A percentile compares a stretch with the other conserved stretches of the same genome.
phyloP scores from a whole-genome alignment of 352 stramenopile genomes.

The Pythium insidiosum region DNA sequence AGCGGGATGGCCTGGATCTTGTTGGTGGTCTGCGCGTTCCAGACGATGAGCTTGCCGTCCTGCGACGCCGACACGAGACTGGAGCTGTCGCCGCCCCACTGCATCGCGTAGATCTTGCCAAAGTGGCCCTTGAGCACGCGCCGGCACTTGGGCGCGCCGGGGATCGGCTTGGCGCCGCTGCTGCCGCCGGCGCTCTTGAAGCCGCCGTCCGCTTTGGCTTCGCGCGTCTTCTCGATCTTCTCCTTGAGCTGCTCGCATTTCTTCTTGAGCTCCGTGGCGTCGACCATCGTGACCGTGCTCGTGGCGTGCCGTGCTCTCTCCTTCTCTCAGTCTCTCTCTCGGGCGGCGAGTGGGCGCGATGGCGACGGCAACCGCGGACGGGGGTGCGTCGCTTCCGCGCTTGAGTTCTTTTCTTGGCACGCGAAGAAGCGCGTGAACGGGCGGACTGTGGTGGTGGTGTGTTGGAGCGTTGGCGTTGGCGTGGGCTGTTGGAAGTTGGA shows the following conservation, averaged over 20 bases:
- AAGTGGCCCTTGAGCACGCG: slow-evolving; percentile 98
- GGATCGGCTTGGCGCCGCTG: slow-evolving; percentile 65
- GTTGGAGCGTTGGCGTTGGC: no score
- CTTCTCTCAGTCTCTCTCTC: no score
- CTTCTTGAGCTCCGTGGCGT: slow-evolving; percentile 77
- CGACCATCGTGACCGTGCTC: slow-evolving; percentile 32
- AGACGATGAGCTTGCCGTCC: slow-evolving; percentile 99
- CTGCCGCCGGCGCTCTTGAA: slow-evolving; percentile 58
- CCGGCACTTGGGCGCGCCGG: slow-evolving; percentile 86
- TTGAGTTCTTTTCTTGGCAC: no score
- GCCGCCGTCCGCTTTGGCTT: slow-evolving; percentile 67
- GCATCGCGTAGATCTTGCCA: slow-evolving; percentile 99
- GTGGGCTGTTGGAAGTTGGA: no score
- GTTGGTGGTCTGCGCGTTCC: slow-evolving; percentile 96
- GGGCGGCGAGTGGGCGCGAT: no score
- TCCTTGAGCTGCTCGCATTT: slow-evolving; percentile 84
- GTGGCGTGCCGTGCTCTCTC: no score
- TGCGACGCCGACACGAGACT: slow-evolving; percentile 92
- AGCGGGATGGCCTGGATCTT: slow-evolving; percentile 97
- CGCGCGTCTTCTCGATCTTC: slow-evolving; percentile 80
- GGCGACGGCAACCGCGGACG: no score
- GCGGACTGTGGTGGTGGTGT: no score
- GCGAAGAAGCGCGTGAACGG: no score
- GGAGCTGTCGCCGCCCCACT: slow-evolving; percentile 92
- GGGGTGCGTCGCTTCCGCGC: no score